phyloP scores from a whole-genome alignment of 208 protist species.

The Leishmania aethiopica region DNA sequence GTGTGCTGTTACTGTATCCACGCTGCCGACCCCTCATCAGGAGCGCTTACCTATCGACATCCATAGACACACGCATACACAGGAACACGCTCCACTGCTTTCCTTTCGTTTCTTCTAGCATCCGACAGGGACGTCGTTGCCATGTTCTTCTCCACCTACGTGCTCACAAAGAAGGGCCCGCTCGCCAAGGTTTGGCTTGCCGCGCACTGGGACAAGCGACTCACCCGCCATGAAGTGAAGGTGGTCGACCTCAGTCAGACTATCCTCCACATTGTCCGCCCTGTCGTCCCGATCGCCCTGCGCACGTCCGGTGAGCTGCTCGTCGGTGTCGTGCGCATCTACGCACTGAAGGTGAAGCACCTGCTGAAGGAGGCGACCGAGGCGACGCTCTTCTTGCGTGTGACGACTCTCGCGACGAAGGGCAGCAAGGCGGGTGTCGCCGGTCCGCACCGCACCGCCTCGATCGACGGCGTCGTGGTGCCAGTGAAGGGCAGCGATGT shows the following conservation, averaged over 20 bases:
- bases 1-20: neutral
- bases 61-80: neutral
- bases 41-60: neutral
- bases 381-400: conserved; percentile 72
- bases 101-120: neutral
- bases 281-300: conserved; percentile 95
- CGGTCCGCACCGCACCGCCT: conserved; percentile 36
- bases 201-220: conserved; percentile 95
- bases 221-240: conserved; percentile 93
- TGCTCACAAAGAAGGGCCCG: conserved; percentile 96
- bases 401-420: conserved; percentile 52
- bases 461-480: conserved; percentile 63
- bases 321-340: conserved; percentile 97
- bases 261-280: conserved; percentile 93
- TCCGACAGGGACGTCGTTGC: neutral
- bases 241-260: conserved; percentile 92
- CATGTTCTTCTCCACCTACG: conserved; percentile 98
- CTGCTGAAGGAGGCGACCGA: conserved; percentile 89
- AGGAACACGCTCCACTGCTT: neutral
- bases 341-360: conserved; percentile 93
- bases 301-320: conserved; percentile 96
- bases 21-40: neutral
- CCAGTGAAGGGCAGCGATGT: conserved; percentile 54
- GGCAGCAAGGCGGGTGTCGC: conserved; percentile 10
- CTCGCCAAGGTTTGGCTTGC: conserved; percentile 97